Conservation (phyloP, 1,284 basidiomycete species). For the Pseudozyma sp. region DNA sequence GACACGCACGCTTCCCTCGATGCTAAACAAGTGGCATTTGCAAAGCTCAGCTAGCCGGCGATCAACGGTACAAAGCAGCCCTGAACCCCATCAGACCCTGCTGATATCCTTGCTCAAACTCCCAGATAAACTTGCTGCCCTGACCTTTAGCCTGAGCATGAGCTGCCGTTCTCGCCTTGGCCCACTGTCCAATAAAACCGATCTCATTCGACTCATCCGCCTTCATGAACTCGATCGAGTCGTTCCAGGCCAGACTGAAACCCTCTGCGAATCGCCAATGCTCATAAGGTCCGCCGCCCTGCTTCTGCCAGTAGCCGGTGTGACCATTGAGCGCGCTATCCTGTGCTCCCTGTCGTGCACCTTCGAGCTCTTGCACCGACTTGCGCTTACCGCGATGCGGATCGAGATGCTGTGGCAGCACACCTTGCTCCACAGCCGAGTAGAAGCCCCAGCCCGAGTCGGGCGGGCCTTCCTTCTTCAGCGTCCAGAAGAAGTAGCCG, state of each 20-base stretch:
- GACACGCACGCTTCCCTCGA: background rate
- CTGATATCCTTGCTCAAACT: slow-evolving; percentile 73
- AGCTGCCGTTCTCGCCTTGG: slow-evolving; percentile 72
- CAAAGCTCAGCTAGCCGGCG: background rate
- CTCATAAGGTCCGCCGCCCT: slow-evolving; percentile 72
- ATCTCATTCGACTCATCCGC: slow-evolving; percentile 72
- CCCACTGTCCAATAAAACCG: slow-evolving; percentile 76
- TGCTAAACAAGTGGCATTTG: background rate
- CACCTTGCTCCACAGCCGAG: slow-evolving; percentile 77
- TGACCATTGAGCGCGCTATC: slow-evolving; percentile 26
- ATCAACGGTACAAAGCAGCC: slow-evolving; percentile 28
- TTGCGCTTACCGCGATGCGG: slow-evolving; percentile 37
- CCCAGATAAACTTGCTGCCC: slow-evolving; percentile 68
- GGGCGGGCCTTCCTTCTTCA: slow-evolving; percentile 78
- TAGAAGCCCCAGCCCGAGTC: slow-evolving; percentile 83
- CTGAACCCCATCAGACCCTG: slow-evolving; percentile 71
- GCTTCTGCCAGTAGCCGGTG: slow-evolving; percentile 36
- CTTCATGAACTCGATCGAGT: slow-evolving; percentile 74
- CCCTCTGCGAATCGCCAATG: slow-evolving; percentile 78
- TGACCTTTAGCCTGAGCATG: slow-evolving; percentile 71
- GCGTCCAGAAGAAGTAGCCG: slow-evolving; percentile 90
- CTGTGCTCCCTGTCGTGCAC: slow-evolving; percentile 26
- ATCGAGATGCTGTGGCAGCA: slow-evolving; percentile 72
- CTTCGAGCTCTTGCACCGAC: slow-evolving; percentile 29
- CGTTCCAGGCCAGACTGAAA: slow-evolving; percentile 79